Evolutionary conservation across 495 filamentous ascomycete genomes (phyloP).

Genomic region (Eremomyces bilateralis): DNA sequence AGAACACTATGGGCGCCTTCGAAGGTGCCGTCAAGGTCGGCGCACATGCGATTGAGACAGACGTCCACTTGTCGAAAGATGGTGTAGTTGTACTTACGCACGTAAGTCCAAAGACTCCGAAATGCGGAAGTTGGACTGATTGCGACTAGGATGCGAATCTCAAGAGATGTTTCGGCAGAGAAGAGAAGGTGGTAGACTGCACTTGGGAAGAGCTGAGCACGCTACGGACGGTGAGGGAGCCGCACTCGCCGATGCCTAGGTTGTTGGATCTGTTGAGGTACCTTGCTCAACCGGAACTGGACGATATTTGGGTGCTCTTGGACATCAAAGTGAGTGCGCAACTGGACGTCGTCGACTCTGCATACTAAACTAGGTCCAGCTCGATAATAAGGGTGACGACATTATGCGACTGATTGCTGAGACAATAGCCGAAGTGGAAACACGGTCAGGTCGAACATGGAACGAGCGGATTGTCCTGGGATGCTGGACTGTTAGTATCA

Average conservation of each 20-base stretch:
- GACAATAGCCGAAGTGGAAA: conserved; percentile 32
- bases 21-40: conserved; percentile 46
- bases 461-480: conserved; percentile 50
- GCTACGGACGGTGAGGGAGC: conserved; percentile 41
- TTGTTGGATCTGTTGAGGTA: conserved; percentile 57
- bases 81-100: conserved; percentile 69
- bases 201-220: conserved; percentile 50
- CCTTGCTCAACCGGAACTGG: conserved; percentile 33
- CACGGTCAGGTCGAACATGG: conserved; percentile 32
- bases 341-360: background rate
- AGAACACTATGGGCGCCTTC: conserved; percentile 73
- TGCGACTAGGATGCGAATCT: conserved; percentile 42
- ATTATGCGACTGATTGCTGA: conserved; percentile 43
- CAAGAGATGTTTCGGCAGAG: conserved; percentile 56
- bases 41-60: conserved; percentile 68
- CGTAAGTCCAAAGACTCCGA: conserved; percentile 24
- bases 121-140: conserved; percentile 3
- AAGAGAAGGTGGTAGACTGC: conserved; percentile 48
- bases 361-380: conserved; percentile 19
- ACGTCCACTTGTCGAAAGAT: conserved; percentile 66
- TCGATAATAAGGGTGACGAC: conserved; percentile 44
- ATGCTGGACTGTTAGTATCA: conserved; percentile 43
- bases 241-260: conserved; percentile 49
- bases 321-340: conserved; percentile 54
- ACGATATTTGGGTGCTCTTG: conserved; percentile 58